Evolutionary conservation across 208 protist species (phyloP).

Genomic region (Lotmaria passim): DNA sequence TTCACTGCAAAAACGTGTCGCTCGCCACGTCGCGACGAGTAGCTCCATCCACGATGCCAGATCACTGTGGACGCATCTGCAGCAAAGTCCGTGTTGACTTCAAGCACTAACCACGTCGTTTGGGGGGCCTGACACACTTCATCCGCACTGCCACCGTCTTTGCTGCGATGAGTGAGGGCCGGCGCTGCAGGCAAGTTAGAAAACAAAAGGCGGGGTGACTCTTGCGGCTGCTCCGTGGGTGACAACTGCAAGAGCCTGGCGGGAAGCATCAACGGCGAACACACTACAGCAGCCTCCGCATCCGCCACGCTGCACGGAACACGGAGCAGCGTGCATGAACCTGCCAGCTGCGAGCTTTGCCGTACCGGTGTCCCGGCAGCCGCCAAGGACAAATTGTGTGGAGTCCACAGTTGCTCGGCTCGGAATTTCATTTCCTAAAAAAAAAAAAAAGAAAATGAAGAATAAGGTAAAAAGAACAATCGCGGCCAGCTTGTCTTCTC

Average conservation of each 20-base stretch:
- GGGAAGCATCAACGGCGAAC: background rate
- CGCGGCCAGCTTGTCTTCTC: background rate
- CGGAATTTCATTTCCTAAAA: too few relatives aligned
- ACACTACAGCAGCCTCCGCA: background rate
- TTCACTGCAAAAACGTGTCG: too few relatives aligned
- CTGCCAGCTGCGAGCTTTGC: background rate
- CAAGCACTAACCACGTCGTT: conserved; percentile 8
- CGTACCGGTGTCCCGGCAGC: background rate
- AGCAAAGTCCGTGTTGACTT: background rate
- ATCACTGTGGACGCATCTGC: background rate
- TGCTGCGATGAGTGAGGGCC: background rate
- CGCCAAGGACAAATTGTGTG: conserved; percentile 8
- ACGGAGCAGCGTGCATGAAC: conserved; percentile 17
- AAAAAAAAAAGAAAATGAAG: background rate
- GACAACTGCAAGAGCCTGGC: background rate
- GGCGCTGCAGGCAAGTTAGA: background rate
- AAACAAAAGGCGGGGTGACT: background rate
- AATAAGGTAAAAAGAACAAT: background rate
- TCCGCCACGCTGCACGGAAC: background rate
- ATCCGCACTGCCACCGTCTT: background rate
- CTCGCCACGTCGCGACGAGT: background rate
- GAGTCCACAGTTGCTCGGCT: conserved; percentile 13
- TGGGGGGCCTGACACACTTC: background rate
- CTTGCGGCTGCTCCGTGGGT: background rate
- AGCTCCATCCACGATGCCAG: background rate